phyloP scores from a whole-genome alignment of 2,329 filamentous ascomycete species.

The Cladosporium colombiae region DNA sequence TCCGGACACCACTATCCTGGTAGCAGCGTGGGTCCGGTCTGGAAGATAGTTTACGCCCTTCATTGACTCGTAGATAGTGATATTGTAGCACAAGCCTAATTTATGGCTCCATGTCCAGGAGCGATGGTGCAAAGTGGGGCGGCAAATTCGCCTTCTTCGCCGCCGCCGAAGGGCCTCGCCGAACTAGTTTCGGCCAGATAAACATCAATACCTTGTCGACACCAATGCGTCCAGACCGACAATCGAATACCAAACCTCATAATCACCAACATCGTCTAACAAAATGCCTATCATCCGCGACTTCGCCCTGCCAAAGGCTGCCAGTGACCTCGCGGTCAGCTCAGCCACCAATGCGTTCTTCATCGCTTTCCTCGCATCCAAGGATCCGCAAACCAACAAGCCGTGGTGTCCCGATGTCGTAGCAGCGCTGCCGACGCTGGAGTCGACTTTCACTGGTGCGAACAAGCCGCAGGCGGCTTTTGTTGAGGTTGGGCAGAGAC shows the following conservation, averaged over 20 bases:
- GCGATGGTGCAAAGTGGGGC: slow-evolving; percentile 2
- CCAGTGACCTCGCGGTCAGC: background rate
- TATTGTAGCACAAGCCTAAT: background rate
- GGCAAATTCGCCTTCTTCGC: background rate
- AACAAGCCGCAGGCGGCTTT: slow-evolving; percentile 23
- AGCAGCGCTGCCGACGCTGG: slow-evolving; percentile 23
- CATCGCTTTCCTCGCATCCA: slow-evolving; percentile 26
- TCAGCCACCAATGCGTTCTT: slow-evolving; percentile 19
- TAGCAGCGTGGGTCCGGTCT: background rate
- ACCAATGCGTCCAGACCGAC: background rate
- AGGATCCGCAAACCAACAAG: slow-evolving; percentile 23
- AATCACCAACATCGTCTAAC: background rate
- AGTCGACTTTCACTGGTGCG: slow-evolving; percentile 21
- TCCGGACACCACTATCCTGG: background rate
- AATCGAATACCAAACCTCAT: background rate
- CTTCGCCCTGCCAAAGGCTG: slow-evolving; percentile 12
- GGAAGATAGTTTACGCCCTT: background rate
- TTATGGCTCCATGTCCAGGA: background rate
- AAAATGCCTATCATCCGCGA: slow-evolving; percentile 22
- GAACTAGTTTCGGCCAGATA: background rate
- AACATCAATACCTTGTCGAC: background rate
- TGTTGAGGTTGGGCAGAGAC: slow-evolving; percentile 26
- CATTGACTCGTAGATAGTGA: background rate
- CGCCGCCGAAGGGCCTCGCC: background rate
- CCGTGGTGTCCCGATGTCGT: slow-evolving; percentile 29